Evolutionary conservation across 768 basidiomycete species (phyloP).

Genomic region (Phlegmacium glaucopus): DNA sequence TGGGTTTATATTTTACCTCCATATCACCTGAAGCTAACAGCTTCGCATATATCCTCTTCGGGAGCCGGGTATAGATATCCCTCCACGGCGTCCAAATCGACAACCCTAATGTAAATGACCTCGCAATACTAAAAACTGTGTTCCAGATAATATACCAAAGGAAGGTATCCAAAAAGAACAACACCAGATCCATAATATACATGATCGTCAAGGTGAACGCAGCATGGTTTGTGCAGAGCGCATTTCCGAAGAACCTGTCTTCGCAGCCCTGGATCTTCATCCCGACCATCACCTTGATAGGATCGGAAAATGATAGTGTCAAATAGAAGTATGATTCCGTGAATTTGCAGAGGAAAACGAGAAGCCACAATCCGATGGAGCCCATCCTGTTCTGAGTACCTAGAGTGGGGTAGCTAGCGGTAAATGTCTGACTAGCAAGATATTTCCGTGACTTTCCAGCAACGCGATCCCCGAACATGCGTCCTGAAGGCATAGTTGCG

Average conservation of each 20-base stretch:
- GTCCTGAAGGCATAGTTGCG: slow-evolving; percentile 88
- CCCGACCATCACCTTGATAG: slow-evolving; percentile 91
- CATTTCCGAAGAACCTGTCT: slow-evolving; percentile 82
- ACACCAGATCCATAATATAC: slow-evolving; percentile 96
- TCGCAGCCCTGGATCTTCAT: slow-evolving; percentile 93
- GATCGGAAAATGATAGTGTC: slow-evolving; percentile 89
- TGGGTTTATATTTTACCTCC: slow-evolving; percentile 99
- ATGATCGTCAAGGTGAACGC: slow-evolving; percentile 95
- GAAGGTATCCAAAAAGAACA: slow-evolving; percentile 99
- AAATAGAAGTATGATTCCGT: slow-evolving; percentile 98
- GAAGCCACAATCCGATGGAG: slow-evolving; percentile 80
- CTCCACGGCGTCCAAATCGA: slow-evolving; percentile 99
- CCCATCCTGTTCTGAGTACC: slow-evolving; percentile 63
- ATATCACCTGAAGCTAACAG: slow-evolving; percentile 90
- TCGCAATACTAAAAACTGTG: slow-evolving; percentile 84
- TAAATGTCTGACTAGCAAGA: slow-evolving; percentile 97
- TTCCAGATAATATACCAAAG: slow-evolving; percentile 99
- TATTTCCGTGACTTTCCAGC: slow-evolving; percentile 95
- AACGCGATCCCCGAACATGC: slow-evolving; percentile 99
- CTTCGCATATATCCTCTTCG: slow-evolving; percentile 97
- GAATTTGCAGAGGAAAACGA: slow-evolving; percentile 96
- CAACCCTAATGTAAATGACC: slow-evolving; percentile 87
- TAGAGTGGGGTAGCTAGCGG: slow-evolving; percentile 86
- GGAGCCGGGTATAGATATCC: slow-evolving; percentile 93
- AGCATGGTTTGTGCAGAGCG: slow-evolving; percentile 88